Evolutionary conservation across 495 filamentous ascomycete species (phyloP).

Genomic region (Aspergillus steynii): DNA sequence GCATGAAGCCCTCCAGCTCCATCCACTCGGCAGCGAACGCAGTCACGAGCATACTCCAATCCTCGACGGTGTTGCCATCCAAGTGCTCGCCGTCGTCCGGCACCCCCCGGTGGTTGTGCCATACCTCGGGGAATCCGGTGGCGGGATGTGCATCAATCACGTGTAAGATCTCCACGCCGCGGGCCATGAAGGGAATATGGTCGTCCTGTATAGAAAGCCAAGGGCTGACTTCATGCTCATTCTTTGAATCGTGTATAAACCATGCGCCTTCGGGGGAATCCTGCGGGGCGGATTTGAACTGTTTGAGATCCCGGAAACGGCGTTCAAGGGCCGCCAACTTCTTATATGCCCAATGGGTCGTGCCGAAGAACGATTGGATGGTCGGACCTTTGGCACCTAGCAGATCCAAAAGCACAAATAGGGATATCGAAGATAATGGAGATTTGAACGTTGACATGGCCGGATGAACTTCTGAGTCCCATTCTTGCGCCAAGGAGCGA

Average conservation of each 20-base stretch:
- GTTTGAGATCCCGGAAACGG: conserved; percentile 60
- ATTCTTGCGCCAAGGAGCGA: conserved; percentile 71
- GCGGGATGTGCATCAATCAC: conserved; percentile 67
- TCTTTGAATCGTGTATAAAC: conserved; percentile 58
- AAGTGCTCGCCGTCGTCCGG: conserved; percentile 82
- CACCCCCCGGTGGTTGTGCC: conserved; percentile 69
- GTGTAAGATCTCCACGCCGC: conserved; percentile 87
- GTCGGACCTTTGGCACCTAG: conserved; percentile 69
- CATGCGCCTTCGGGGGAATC: conserved; percentile 27
- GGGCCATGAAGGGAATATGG: conserved; percentile 81
- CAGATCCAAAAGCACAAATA: conserved; percentile 93
- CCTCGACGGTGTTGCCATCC: conserved; percentile 77
- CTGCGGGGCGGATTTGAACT: conserved; percentile 48
- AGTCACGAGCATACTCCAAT: conserved; percentile 81
- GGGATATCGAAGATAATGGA: conserved; percentile 71
- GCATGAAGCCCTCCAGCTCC: conserved; percentile 76
- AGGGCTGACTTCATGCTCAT: conserved; percentile 41
- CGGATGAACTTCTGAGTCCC: conserved; percentile 66
- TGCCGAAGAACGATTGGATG: conserved; percentile 78
- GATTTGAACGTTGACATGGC: conserved; percentile 73
- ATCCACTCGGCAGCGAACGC: conserved; percentile 93
- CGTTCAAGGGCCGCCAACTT: conserved; percentile 66
- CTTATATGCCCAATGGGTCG: conserved; percentile 92
- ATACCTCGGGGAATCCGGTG: conserved; percentile 71
- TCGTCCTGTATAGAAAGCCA: conserved; percentile 72